Percentiles rank a stretch among this genome's conserved stretches.
These are phyloP conservation scores for Boletales sp. DNA, from an alignment of 768 basidiomycete species.

Conservation along the genomic window DNA sequence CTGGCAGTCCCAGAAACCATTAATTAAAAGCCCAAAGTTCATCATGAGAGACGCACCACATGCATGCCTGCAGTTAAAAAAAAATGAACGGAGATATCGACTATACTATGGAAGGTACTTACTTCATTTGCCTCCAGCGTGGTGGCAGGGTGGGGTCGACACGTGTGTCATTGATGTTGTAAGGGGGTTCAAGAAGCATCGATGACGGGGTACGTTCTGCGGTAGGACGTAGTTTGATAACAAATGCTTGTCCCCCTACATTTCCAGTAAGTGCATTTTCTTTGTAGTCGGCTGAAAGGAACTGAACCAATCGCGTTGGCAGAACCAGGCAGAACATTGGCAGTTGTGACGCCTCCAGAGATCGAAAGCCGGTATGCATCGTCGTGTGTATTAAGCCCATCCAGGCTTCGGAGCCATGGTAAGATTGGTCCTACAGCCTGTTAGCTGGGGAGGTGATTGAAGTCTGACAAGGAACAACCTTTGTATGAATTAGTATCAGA, in stretches of 20 bases:
- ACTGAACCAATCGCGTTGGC: slow-evolving; percentile 65
- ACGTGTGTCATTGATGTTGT: slow-evolving; percentile 48
- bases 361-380: slow-evolving; percentile 68
- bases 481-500: slow-evolving; percentile 62
- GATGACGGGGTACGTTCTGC: slow-evolving; percentile 70
- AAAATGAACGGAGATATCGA: slow-evolving; percentile 3
- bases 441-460: background rate
- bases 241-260: slow-evolving; percentile 82
- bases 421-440: slow-evolving; percentile 45
- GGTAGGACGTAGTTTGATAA: slow-evolving; percentile 81
- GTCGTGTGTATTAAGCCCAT: slow-evolving; percentile 86
- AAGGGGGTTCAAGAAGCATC: slow-evolving; percentile 84
- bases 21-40: background rate
- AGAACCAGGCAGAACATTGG: slow-evolving; percentile 76
- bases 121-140: slow-evolving; percentile 85
- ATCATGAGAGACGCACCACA: slow-evolving; percentile 40
- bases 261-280: background rate
- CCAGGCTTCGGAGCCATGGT: slow-evolving; percentile 79
- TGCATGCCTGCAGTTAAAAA: slow-evolving; percentile 43
- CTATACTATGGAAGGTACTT: slow-evolving; percentile 14
- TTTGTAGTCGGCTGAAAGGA: slow-evolving; percentile 20
- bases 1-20: slow-evolving; percentile 19
- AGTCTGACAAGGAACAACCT: slow-evolving; percentile 23
- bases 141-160: slow-evolving; percentile 38
- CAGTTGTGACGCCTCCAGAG: slow-evolving; percentile 86